These are phyloP conservation scores for Hypholoma sublateritium DNA, from an alignment of 768 basidiomycete genomes.

Conservation along the genomic window DNA sequence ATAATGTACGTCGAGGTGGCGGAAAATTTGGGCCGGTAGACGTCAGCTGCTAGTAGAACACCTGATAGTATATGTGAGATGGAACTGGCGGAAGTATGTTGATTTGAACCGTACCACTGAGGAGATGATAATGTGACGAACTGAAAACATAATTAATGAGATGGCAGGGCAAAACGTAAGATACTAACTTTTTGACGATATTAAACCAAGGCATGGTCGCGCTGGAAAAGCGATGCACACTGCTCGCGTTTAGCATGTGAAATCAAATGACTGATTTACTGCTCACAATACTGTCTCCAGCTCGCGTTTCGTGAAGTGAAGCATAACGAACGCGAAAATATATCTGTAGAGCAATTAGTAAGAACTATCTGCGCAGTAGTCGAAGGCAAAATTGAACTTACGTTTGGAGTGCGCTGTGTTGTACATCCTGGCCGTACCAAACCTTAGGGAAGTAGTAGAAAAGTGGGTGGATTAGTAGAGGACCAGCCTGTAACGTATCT, in stretches of 20 bases:
- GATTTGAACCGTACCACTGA: conserved; percentile 47
- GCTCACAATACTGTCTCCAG: conserved; percentile 87
- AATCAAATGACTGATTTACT: neutral
- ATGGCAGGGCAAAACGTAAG: too few relatives aligned
- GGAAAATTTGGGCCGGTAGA: conserved; percentile 82
- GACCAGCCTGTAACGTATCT: conserved; percentile 60
- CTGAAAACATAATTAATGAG: conserved; percentile 37
- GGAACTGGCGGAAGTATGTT: neutral
- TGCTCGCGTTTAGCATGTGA: conserved; percentile 23
- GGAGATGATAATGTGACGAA: conserved; percentile 85
- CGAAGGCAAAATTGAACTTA: conserved; percentile 27
- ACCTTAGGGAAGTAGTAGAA: conserved; percentile 70
- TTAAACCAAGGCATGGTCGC: conserved; percentile 88
- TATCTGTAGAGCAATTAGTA: conserved; percentile 36
- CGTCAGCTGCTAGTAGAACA: conserved; percentile 70
- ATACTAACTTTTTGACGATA: conserved; percentile 86
- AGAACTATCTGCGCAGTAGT: neutral
- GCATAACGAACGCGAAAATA: conserved; percentile 71
- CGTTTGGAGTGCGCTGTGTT: conserved; percentile 80
- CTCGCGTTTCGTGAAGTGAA: conserved; percentile 92
- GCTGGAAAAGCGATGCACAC: conserved; percentile 94
- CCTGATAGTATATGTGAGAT: conserved; percentile 37
- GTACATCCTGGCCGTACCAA: conserved; percentile 68
- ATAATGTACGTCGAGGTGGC: conserved; percentile 60
- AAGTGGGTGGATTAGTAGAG: conserved; percentile 85